Evolutionary conservation across 768 basidiomycete species (phyloP).

Genomic region (Suillus hirtellus): DNA sequence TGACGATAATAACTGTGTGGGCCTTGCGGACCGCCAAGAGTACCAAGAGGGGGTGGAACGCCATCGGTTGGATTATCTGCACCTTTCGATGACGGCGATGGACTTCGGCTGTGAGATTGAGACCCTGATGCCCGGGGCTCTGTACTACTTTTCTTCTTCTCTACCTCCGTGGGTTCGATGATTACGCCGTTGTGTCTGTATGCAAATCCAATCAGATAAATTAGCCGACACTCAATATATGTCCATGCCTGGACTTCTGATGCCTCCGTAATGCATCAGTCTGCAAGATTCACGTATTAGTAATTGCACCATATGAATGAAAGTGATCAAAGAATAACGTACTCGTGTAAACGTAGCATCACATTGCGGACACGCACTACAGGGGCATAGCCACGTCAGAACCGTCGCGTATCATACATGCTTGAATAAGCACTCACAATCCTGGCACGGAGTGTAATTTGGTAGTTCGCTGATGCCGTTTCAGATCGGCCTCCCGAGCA

Average conservation of each 20-base stretch:
- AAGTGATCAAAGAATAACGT: slow-evolving; percentile 31
- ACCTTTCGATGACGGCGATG: slow-evolving; percentile 47
- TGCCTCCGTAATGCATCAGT: slow-evolving; percentile 82
- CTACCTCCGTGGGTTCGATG: slow-evolving; percentile 47
- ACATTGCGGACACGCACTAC: slow-evolving; percentile 74
- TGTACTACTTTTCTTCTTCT: slow-evolving; percentile 20
- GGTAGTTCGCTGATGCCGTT: slow-evolving; percentile 79
- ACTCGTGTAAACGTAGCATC: slow-evolving; percentile 81
- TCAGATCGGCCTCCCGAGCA: slow-evolving; percentile 79
- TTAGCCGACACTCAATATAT: slow-evolving; percentile 8
- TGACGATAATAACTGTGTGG: slow-evolving; percentile 66
- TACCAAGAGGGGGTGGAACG: slow-evolving; percentile 34
- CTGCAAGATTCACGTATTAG: slow-evolving; percentile 33
- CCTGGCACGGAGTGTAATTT: slow-evolving; percentile 74
- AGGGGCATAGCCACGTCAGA: slow-evolving; percentile 18
- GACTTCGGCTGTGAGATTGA: slow-evolving; percentile 51
- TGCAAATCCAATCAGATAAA: slow-evolving; percentile 8
- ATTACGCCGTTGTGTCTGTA: slow-evolving; percentile 64
- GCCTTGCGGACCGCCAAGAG: slow-evolving; percentile 33
- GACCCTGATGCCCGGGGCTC: slow-evolving; percentile 40
- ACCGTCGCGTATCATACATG: slow-evolving; percentile 14
- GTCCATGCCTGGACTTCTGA: slow-evolving; percentile 70
- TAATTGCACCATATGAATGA: slow-evolving; percentile 19
- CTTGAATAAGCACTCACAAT: slow-evolving; percentile 49
- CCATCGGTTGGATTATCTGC: slow-evolving; percentile 29